A percentile compares a stretch with the other conserved stretches of the same genome.
These are phyloP conservation scores for Mycena vulgaris DNA, from an alignment of 768 basidiomycete species.

Conservation along the genomic window DNA sequence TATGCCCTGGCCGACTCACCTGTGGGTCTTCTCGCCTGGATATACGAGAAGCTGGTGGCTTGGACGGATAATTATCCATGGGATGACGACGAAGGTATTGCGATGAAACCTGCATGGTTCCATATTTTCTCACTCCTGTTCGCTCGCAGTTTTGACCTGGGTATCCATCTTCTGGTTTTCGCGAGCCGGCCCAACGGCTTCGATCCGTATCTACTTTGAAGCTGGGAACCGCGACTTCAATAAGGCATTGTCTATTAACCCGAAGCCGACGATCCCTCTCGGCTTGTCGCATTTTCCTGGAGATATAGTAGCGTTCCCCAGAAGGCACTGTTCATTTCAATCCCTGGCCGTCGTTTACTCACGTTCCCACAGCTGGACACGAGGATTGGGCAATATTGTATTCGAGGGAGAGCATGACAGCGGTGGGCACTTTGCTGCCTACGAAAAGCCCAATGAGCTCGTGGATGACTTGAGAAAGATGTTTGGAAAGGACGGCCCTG, in stretches of 20 bases:
- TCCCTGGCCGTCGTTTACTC: too few species aligned
- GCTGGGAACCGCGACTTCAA: background rate
- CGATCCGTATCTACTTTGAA: constrained; percentile 24
- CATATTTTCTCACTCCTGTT: background rate
- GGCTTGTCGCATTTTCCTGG: constrained; percentile 13
- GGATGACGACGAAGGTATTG: constrained; percentile 23
- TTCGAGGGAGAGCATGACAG: constrained; percentile 24
- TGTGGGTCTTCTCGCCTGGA: constrained; percentile 56
- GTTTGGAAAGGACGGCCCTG: constrained; percentile 20
- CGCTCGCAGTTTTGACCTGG: constrained; percentile 12
- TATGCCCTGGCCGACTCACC: constrained; percentile 58
- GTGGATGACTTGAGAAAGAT: constrained; percentile 18
- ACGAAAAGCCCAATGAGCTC: constrained; percentile 24
- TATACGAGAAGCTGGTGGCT: constrained; percentile 43
- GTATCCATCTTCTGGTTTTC: constrained; percentile 24
- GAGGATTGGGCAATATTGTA: constrained; percentile 11
- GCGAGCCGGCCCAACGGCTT: constrained; percentile 16
- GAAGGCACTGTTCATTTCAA: too few species aligned
- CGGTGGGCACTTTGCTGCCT: constrained; percentile 23
- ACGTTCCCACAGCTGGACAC: background rate
- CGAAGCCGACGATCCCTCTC: constrained; percentile 5
- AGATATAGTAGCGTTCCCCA: background rate
- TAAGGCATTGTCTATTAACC: background rate
- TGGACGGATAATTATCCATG: constrained; percentile 28
- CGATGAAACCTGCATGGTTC: background rate